Conservation (phyloP, 176 grass and related monocot genomes). For the Hordeum vulgare region DNA sequence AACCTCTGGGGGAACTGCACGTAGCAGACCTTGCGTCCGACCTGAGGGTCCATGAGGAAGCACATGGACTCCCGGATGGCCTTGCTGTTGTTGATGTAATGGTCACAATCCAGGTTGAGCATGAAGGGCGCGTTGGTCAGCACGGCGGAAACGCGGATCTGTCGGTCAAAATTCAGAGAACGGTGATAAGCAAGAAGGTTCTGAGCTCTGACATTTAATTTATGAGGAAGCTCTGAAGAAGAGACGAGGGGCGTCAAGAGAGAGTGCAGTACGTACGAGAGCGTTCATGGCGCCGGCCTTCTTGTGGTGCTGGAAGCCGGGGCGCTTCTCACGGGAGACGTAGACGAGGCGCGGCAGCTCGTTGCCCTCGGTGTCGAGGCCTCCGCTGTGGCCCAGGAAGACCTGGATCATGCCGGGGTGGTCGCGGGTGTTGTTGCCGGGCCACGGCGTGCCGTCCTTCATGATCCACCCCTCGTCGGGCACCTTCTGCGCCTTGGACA, state of each 20-base stretch:
- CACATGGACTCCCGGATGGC: conserved; percentile 95
- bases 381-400: conserved; percentile 91
- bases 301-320: conserved; percentile 97
- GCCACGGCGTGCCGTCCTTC: conserved; percentile 98
- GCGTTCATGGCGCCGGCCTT: conserved; percentile 99
- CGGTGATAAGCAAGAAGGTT: background rate
- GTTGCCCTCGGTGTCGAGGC: conserved; percentile 88
- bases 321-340: conserved; percentile 96
- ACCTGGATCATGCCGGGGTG: conserved; percentile 99
- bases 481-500: conserved; percentile 87
- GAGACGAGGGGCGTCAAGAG: background rate
- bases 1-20: conserved; percentile 99
- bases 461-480: conserved; percentile 93
- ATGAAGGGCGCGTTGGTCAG: conserved; percentile 96
- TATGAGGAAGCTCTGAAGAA: background rate
- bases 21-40: conserved; percentile 76
- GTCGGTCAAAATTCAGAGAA: background rate
- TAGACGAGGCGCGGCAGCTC: conserved; percentile 94
- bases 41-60: conserved; percentile 97
- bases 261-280: conserved; percentile 51
- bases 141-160: conserved; percentile 96
- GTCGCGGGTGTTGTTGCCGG: conserved; percentile 95
- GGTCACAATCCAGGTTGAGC: conserved; percentile 98
- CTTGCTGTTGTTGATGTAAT: conserved; percentile 99
- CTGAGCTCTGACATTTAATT: background rate